A percentile compares a stretch with the other conserved stretches of the same genome.
phyloP scores from a whole-genome alignment of 768 basidiomycete genomes.

The Holtermannia corniformis region DNA sequence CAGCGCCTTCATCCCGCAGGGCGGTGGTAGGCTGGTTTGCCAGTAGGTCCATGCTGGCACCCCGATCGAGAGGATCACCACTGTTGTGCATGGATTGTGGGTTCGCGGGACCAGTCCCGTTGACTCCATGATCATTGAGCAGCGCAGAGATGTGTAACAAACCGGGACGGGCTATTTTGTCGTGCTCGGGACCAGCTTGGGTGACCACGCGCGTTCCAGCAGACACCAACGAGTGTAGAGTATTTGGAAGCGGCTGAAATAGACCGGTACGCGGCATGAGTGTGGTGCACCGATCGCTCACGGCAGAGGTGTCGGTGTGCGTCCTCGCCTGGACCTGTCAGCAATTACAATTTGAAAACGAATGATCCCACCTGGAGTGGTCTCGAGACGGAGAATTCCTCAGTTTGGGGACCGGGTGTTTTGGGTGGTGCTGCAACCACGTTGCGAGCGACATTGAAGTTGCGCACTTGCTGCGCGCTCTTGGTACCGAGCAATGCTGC shows the following conservation, averaged over 20 bases:
- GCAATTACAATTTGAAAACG: too few species aligned
- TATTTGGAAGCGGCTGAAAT: neutral
- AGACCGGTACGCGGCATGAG: neutral
- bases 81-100: too few species aligned
- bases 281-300: neutral
- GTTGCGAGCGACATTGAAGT: constrained; percentile 33
- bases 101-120: constrained; percentile 2
- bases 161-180: constrained; percentile 5
- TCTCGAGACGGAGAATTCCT: too few species aligned
- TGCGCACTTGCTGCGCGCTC: constrained; percentile 41
- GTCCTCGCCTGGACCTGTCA: too few species aligned
- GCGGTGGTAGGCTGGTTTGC: too few species aligned
- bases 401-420: neutral
- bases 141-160: constrained; percentile 27
- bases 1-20: constrained; percentile 9
- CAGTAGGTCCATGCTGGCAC: too few species aligned
- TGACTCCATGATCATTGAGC: constrained; percentile 22
- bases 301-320: too few species aligned
- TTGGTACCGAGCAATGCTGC: constrained; percentile 54
- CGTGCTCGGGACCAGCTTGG: too few species aligned
- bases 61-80: too few species aligned
- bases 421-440: neutral
- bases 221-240: neutral
- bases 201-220: neutral
- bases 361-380: too few species aligned